Conservation (phyloP, 148 eudicot genomes). For the Chenopodium berlandieri region DNA sequence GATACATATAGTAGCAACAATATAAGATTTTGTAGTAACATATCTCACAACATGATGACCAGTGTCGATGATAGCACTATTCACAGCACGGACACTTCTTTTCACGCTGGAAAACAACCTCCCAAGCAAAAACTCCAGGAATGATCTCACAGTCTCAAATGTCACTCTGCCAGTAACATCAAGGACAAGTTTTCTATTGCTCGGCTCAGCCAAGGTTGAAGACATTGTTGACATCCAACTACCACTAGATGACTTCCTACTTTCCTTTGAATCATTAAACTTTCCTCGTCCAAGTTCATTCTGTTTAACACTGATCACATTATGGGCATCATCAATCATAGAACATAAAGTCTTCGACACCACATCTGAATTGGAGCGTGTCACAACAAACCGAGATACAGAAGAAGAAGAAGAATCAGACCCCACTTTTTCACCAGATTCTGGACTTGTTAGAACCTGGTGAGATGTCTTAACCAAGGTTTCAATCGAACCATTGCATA, state of each 20-base stretch:
- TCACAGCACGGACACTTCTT: constrained; percentile 43
- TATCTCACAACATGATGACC: constrained; percentile 64
- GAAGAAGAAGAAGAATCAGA: constrained; percentile 18
- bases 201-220: constrained; percentile 74
- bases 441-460: constrained; percentile 45
- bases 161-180: constrained; percentile 86
- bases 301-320: constrained; percentile 16
- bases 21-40: constrained; percentile 58
- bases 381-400: constrained; percentile 31
- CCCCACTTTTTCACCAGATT: constrained; percentile 23
- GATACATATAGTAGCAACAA: constrained; percentile 54
- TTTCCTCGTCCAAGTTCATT: constrained; percentile 22
- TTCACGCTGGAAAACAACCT: constrained; percentile 52
- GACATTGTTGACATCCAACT: constrained; percentile 52
- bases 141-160: constrained; percentile 63
- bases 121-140: constrained; percentile 48
- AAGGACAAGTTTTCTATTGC: constrained; percentile 63
- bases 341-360: constrained; percentile 22
- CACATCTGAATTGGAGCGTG: constrained; percentile 29
- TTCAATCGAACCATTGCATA: constrained; percentile 78
- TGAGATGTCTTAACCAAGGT: constrained; percentile 84
- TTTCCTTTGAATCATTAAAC: constrained; percentile 1
- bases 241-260: constrained; percentile 21
- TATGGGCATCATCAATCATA: constrained; percentile 23
- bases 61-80: constrained; percentile 50